These are phyloP conservation scores for Odontarrhena argentea DNA, from an alignment of 345 rosid species.

Conservation along the genomic window DNA sequence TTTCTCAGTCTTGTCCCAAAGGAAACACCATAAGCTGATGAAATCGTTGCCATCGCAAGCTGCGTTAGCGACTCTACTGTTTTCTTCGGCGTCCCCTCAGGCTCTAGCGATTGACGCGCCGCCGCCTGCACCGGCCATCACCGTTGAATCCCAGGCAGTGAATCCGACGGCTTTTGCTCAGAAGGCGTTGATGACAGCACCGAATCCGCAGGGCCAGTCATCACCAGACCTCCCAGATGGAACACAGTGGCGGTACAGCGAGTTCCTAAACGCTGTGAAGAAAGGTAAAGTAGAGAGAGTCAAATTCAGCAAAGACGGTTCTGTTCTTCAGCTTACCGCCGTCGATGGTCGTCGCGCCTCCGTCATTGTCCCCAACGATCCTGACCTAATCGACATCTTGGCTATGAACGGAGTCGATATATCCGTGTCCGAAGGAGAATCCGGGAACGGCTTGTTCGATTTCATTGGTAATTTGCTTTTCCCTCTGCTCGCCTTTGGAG, in stretches of 20 bases:
- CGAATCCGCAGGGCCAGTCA: slow-evolving; percentile 50
- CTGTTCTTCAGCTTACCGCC: slow-evolving; percentile 63
- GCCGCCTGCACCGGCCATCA: slow-evolving; percentile 18
- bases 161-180: slow-evolving; percentile 51
- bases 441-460: slow-evolving; percentile 61
- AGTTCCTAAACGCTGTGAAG: slow-evolving; percentile 74
- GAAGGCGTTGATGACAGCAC: slow-evolving; percentile 58
- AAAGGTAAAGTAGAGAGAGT: slow-evolving; percentile 78
- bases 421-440: slow-evolving; percentile 74
- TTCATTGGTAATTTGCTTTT: slow-evolving; percentile 67
- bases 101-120: slow-evolving; percentile 55
- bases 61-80: slow-evolving; percentile 53
- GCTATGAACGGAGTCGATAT: slow-evolving; percentile 84
- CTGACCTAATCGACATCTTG: slow-evolving; percentile 68
- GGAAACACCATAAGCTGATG: slow-evolving; percentile 33
- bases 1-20: slow-evolving; percentile 32
- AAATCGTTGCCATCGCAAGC: slow-evolving; percentile 47
- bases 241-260: slow-evolving; percentile 78
- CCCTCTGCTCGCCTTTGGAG: slow-evolving; percentile 67
- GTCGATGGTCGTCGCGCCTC: slow-evolving; percentile 69
- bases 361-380: slow-evolving; percentile 70
- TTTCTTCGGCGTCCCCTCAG: slow-evolving; percentile 53
- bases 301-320: slow-evolving; percentile 75
- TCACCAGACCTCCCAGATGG: slow-evolving; percentile 69
- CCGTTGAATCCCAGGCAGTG: slow-evolving; percentile 51